These are phyloP conservation scores for Leccinum incarnatum DNA, from an alignment of 768 basidiomycete genomes.

Conservation along the genomic window DNA sequence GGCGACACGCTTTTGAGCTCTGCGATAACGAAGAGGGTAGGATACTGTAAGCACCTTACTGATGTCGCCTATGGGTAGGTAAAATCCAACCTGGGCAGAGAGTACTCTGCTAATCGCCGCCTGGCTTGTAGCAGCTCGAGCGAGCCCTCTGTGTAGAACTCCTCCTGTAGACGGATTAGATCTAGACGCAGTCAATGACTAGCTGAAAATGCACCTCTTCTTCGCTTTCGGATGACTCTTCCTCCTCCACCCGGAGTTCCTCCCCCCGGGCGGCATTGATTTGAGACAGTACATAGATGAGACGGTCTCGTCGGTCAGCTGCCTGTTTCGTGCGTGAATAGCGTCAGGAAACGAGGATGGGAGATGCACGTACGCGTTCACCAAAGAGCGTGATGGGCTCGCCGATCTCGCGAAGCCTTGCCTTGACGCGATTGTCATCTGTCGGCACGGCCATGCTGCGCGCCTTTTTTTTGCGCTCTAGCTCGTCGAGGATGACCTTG, in stretches of 20 bases:
- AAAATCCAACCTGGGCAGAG: conserved; percentile 89
- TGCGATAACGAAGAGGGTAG: conserved; percentile 47
- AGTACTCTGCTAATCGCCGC: conserved; percentile 86
- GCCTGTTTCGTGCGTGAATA: conserved; percentile 51
- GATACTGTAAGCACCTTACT: conserved; percentile 77
- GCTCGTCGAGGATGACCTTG: conserved; percentile 86
- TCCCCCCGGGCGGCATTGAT: conserved; percentile 87
- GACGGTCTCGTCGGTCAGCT: conserved; percentile 92
- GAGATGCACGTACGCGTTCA: conserved; percentile 74
- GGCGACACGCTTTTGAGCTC: conserved; percentile 92
- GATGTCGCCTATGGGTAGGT: conserved; percentile 49
- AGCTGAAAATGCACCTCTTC: conserved; percentile 56
- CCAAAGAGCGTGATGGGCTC: conserved; percentile 98
- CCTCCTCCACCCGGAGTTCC: conserved; percentile 70
- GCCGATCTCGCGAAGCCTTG: conserved; percentile 85
- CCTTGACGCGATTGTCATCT: conserved; percentile 91
- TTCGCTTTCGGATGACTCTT: conserved; percentile 65
- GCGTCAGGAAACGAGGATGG: conserved; percentile 1
- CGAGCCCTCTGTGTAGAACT: conserved; percentile 93
- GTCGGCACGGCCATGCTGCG: conserved; percentile 94
- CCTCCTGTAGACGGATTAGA: conserved; percentile 52
- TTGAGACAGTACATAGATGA: conserved; percentile 93
- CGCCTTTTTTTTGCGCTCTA: conserved; percentile 97
- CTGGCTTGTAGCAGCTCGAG: conserved; percentile 84
- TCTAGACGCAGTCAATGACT: neutral